These are phyloP conservation scores for Ceratocystis lukuohia DNA, from an alignment of 2,329 filamentous ascomycete species.

Conservation along the genomic window DNA sequence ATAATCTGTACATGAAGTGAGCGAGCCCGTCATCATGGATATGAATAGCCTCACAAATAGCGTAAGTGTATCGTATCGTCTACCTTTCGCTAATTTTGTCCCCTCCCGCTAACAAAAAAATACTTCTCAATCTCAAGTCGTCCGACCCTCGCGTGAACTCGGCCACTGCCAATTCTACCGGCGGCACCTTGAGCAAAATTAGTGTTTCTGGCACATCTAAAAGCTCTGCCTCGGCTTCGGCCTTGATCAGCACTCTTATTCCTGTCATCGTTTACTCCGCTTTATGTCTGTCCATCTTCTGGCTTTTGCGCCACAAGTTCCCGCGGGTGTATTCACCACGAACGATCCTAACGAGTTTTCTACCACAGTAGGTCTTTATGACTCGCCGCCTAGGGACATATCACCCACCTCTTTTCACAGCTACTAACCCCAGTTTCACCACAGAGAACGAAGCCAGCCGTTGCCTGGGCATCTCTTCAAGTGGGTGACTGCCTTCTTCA, in stretches of 20 bases:
- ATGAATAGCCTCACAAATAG: constrained; percentile 13
- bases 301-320: constrained; percentile 35
- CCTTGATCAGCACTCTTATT: constrained; percentile 38
- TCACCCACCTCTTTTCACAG: background rate
- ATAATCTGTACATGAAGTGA: background rate
- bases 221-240: constrained; percentile 31
- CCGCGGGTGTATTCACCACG: constrained; percentile 44
- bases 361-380: constrained; percentile 33
- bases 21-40: constrained; percentile 5
- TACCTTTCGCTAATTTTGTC: background rate
- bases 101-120: background rate
- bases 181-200: constrained; percentile 28
- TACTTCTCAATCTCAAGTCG: constrained; percentile 12
- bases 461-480: constrained; percentile 44
- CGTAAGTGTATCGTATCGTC: background rate
- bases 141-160: constrained; percentile 33
- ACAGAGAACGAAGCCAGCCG: constrained; percentile 41
- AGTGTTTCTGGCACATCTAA: constrained; percentile 23
- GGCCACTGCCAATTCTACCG: constrained; percentile 30
- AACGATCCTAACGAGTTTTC: constrained; percentile 36
- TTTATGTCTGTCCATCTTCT: constrained; percentile 39
- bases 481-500: constrained; percentile 51
- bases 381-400: background rate
- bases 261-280: constrained; percentile 38
- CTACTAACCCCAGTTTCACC: constrained; percentile 19